Conservation (phyloP, 2,329 filamentous ascomycete genomes). For the Curvularia verruculosa region DNA sequence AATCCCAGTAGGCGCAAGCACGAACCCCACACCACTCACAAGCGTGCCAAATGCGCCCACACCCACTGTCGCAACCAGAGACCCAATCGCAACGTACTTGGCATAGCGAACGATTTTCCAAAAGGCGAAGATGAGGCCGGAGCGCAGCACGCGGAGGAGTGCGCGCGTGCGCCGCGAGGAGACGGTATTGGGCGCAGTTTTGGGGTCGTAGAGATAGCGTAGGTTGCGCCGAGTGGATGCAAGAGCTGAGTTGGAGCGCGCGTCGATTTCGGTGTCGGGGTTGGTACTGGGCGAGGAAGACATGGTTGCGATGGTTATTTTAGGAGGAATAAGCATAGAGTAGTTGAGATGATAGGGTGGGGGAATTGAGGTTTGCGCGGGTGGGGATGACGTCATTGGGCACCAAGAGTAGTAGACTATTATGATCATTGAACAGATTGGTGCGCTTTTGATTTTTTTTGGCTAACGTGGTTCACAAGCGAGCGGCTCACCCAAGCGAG, state of each 20-base stretch:
- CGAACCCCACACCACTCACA: conserved; percentile 49
- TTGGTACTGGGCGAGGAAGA: neutral
- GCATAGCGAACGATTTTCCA: conserved; percentile 53
- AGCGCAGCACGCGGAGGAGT: conserved; percentile 48
- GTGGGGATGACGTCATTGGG: neutral
- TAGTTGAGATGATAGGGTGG: neutral
- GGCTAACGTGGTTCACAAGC: too few relatives aligned
- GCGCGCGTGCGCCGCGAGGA: conserved; percentile 48
- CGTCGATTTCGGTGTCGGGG: conserved; percentile 24
- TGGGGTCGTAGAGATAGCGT: conserved; percentile 48
- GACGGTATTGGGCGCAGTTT: conserved; percentile 33
- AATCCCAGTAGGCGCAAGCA: conserved; percentile 52
- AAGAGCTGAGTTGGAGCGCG: conserved; percentile 34
- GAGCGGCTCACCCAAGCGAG: too few relatives aligned
- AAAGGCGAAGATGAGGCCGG: conserved; percentile 50
- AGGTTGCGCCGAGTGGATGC: conserved; percentile 40
- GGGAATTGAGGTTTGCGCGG: neutral
- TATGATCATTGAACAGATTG: too few relatives aligned
- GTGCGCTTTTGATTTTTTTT: too few relatives aligned
- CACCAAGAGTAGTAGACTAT: neutral
- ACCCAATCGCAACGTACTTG: conserved; percentile 53
- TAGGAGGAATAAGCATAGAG: neutral
- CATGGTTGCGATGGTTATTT: conserved; percentile 1
- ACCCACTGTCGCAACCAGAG: conserved; percentile 48
- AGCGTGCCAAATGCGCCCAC: conserved; percentile 47